Conservation (phyloP, 2,329 filamentous ascomycete species). For the Diaporthe citri region DNA sequence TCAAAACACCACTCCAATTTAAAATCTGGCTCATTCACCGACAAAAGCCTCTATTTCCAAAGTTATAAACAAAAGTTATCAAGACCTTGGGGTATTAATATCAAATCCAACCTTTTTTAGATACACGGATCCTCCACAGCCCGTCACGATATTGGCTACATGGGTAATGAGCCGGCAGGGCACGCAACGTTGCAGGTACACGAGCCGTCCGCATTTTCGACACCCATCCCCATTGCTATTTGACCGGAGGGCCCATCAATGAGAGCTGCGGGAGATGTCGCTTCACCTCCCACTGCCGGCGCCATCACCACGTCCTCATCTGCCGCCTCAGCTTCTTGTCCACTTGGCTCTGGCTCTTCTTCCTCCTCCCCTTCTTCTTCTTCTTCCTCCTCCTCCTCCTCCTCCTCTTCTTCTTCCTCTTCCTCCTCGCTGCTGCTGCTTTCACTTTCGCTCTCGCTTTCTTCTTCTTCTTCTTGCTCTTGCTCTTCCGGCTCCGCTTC, state of each 20-base stretch:
- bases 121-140: neutral
- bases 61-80: neutral
- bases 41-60: neutral
- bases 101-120: neutral
- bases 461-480: neutral
- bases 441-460: neutral
- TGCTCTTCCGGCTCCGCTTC: neutral
- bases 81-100: neutral
- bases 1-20: too few relatives aligned
- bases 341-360: neutral
- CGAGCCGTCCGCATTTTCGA: neutral
- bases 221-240: slow-evolving; percentile 8
- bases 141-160: neutral
- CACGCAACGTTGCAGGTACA: slow-evolving; percentile 28
- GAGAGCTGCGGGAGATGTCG: neutral
- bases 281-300: too few relatives aligned
- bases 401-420: neutral
- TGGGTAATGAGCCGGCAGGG: slow-evolving; percentile 2
- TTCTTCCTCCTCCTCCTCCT: neutral
- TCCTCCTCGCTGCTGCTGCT: neutral
- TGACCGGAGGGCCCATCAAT: slow-evolving; percentile 3
- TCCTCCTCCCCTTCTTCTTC: neutral
- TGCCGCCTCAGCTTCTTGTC: neutral
- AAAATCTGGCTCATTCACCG: neutral
- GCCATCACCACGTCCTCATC: neutral